A percentile compares a stretch with the other conserved stretches of the same genome.
Evolutionary conservation across 1,139 yeast species (phyloP).

Genomic region (Nematodospora anomalae): DNA sequence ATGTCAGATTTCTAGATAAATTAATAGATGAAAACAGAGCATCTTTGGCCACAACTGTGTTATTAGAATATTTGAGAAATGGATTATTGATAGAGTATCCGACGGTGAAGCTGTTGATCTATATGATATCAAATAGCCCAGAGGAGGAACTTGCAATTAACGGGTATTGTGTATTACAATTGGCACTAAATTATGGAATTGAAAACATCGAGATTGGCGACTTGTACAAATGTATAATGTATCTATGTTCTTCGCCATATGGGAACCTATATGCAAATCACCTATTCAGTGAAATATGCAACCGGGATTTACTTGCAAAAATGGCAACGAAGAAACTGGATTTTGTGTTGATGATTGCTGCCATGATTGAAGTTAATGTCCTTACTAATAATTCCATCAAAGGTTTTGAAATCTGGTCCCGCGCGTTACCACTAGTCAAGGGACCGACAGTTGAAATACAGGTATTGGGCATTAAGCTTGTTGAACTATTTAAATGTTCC

Average conservation of each 20-base stretch:
- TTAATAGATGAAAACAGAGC: not conserved
- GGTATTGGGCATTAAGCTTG: not conserved
- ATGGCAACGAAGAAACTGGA: not conserved
- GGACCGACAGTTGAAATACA: not conserved
- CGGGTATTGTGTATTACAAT: slow-evolving; percentile 10
- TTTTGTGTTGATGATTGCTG: not conserved
- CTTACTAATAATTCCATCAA: slow-evolving; percentile 8
- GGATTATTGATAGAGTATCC: not conserved
- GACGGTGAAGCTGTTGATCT: not conserved
- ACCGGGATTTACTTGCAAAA: not conserved
- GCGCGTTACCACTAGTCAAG: not conserved
- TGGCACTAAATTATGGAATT: slow-evolving; percentile 5
- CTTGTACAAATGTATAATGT: slow-evolving; percentile 6
- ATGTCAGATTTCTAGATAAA: not conserved
- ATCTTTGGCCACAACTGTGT: slow-evolving; percentile 4
- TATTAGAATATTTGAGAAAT: slow-evolving; percentile 3
- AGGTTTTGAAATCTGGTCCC: slow-evolving; percentile 5
- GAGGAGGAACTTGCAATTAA: slow-evolving; percentile 3
- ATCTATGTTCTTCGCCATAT: slow-evolving; percentile 6
- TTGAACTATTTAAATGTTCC: slow-evolving; percentile 1
- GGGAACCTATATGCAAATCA: slow-evolving; percentile 14
- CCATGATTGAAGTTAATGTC: slow-evolving; percentile 7
- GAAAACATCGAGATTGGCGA: slow-evolving; percentile 2
- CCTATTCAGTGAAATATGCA: slow-evolving; percentile 4
- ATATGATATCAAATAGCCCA: slow-evolving; percentile 1